phyloP scores from a whole-genome alignment of 1,284 basidiomycete species.

The Earliella scabrosa region DNA sequence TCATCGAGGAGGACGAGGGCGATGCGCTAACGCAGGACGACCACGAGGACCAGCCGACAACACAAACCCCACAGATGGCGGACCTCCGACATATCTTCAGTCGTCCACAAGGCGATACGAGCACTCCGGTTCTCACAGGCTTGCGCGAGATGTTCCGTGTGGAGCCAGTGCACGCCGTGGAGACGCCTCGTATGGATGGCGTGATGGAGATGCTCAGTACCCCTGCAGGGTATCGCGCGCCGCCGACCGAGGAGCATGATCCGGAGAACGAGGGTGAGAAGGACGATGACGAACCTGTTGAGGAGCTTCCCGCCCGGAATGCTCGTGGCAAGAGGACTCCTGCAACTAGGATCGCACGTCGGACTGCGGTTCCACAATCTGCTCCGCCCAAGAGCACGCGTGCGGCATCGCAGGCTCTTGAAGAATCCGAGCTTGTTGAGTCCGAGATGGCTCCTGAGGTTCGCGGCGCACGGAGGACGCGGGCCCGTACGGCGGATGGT shows the following conservation, averaged over 20 bases:
- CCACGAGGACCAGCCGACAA: slow-evolving; percentile 1
- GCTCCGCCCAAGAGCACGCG: slow-evolving; percentile 19
- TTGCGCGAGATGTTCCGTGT: slow-evolving; percentile 39
- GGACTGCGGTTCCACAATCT: slow-evolving; percentile 22
- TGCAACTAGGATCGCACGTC: slow-evolving; percentile 16
- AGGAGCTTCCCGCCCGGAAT: slow-evolving; percentile 9
- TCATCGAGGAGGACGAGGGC: slow-evolving; percentile 26
- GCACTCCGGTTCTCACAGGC: slow-evolving; percentile 38
- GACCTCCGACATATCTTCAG: slow-evolving; percentile 24
- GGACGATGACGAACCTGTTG: slow-evolving; percentile 11
- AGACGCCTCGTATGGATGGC: slow-evolving; percentile 42
- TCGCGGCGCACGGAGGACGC: slow-evolving; percentile 13
- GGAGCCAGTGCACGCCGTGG: slow-evolving; percentile 8
- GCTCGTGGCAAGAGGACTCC: slow-evolving; percentile 17
- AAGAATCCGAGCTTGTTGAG: not conserved
- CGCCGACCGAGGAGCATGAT: not conserved
- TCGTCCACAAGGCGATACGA: slow-evolving; percentile 21
- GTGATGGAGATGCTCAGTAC: slow-evolving; percentile 41
- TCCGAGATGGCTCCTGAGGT: slow-evolving; percentile 1
- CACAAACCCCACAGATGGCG: slow-evolving; percentile 19
- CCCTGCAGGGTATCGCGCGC: slow-evolving; percentile 29
- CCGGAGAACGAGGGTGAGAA: slow-evolving; percentile 2
- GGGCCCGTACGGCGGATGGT: slow-evolving; percentile 24
- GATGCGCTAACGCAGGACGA: slow-evolving; percentile 8
- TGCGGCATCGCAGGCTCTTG: slow-evolving; percentile 8